Conservation (phyloP, 441 rosid species). For the Kokia cookei region DNA sequence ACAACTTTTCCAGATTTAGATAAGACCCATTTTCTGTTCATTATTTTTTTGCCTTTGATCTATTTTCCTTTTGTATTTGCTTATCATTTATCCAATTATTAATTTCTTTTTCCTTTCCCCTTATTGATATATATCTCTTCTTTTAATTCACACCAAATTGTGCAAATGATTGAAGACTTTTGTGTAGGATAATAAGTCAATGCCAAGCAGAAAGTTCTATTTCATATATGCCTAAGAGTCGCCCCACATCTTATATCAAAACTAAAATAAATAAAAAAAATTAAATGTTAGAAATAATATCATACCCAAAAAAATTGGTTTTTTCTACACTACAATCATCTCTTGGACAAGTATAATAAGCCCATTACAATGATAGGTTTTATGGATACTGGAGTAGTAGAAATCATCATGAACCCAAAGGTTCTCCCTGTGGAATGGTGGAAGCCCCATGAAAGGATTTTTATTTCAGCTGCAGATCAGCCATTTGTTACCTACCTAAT, state of each 20-base stretch:
- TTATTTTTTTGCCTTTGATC: not conserved
- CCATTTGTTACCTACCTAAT: too few relatives aligned
- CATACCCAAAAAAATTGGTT: not conserved
- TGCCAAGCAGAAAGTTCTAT: not conserved
- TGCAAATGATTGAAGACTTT: not conserved
- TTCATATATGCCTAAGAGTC: not conserved
- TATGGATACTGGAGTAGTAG: too few relatives aligned
- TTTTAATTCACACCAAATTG: not conserved
- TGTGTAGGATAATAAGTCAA: not conserved
- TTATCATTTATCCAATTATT: slow-evolving; percentile 8
- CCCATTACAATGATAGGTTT: too few relatives aligned
- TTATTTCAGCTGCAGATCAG: too few relatives aligned
- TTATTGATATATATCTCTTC: not conserved
- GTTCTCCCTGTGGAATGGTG: too few relatives aligned
- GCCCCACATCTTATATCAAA: not conserved
- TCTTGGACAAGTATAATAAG: too few relatives aligned
- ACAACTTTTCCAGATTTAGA: slow-evolving; percentile 34
- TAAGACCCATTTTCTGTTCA: slow-evolving; percentile 9
- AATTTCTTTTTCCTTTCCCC: not conserved
- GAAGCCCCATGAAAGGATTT: too few relatives aligned
- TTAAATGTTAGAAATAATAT: not conserved
- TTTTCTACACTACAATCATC: too few relatives aligned
- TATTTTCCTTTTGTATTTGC: not conserved
- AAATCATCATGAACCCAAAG: too few relatives aligned
- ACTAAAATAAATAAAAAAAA: not conserved